Evolutionary conservation across 768 basidiomycete genomes (phyloP), one percentile per base, ranked within the genome.

Genomic region (Cystofilobasidium macerans): DNA sequence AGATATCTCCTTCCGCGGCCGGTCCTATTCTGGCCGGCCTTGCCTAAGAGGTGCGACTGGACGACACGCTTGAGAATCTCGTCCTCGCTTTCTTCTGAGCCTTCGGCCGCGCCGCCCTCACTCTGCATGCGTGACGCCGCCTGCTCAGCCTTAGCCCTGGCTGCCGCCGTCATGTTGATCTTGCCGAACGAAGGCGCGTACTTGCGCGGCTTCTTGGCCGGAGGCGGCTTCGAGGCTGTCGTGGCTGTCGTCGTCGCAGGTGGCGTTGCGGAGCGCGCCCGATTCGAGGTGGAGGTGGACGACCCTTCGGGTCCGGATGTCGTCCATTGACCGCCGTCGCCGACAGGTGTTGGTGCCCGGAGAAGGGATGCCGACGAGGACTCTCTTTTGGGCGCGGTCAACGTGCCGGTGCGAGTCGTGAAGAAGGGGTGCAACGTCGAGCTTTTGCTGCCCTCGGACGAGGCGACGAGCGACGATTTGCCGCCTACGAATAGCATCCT

Each of bases 71-170:
- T 2, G 18, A 54, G 51, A 5, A 54, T 30, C 51, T 54, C 51
- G 30, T 54, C 51, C 51, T 16, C 51, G 30, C 51, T 54, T 7
- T 54, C 51, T 11, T 54, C 51, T 3, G 45, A 47, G 26, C 6
- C 51, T 2, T 51, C 48, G 24, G 18, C n/a, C 12, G n/a, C 48
- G 16, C 48, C 28, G 24, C 51, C 51, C 12, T 32, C 51, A 26
- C 6, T 16, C 51, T 54, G 28, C 28, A 54, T 26, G 30, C 51
- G 51, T 13, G 51, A 32, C 14, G 51, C 51, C 3, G 51, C 51
- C 51, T 54, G 51, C 51, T 54, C 51, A 30, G 51, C 51, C 30
- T 54, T 54, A 7, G 51, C 51, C 30, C 32, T 54, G 28, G 51
- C 51, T 11, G 51, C 51, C 2, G 51, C 51, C 13, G 51, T 54